A percentile compares a stretch with the other conserved stretches of the same genome.
phyloP scores from a whole-genome alignment of 257 asterid species.

The Solanum commersonii region DNA sequence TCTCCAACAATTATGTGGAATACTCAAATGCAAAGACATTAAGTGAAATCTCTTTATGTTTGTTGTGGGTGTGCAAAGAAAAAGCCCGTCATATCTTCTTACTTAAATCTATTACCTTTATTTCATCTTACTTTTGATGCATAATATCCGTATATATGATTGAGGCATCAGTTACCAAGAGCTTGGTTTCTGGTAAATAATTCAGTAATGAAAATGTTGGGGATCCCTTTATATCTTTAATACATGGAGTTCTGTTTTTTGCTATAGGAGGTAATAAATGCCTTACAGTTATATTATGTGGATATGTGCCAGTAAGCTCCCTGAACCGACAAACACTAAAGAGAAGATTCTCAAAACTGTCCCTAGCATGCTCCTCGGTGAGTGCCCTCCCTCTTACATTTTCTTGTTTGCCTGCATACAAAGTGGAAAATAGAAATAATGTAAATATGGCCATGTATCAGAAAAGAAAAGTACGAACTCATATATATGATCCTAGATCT shows the following conservation, averaged over 20 bases:
- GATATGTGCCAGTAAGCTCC: constrained; percentile 89
- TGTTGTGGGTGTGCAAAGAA: neutral
- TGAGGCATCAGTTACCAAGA: neutral
- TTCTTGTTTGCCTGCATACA: constrained; percentile 49
- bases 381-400: constrained; percentile 67
- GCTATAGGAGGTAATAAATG: neutral
- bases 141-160: neutral
- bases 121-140: neutral
- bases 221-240: neutral
- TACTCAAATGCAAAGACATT: neutral
- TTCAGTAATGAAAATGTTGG: neutral
- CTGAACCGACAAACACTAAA: constrained; percentile 89
- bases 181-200: neutral
- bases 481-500: neutral
- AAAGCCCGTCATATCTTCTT: neutral
- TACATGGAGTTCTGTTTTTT: neutral
- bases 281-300: constrained; percentile 83
- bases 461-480: neutral
- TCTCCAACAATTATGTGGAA: neutral
- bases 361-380: constrained; percentile 48
- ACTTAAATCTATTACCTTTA: neutral
- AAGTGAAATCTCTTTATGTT: neutral
- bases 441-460: neutral
- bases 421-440: neutral
- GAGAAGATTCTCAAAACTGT: constrained; percentile 19